phyloP scores from a whole-genome alignment of 2,329 filamentous ascomycete species.

The Xylariaceae sp. region DNA sequence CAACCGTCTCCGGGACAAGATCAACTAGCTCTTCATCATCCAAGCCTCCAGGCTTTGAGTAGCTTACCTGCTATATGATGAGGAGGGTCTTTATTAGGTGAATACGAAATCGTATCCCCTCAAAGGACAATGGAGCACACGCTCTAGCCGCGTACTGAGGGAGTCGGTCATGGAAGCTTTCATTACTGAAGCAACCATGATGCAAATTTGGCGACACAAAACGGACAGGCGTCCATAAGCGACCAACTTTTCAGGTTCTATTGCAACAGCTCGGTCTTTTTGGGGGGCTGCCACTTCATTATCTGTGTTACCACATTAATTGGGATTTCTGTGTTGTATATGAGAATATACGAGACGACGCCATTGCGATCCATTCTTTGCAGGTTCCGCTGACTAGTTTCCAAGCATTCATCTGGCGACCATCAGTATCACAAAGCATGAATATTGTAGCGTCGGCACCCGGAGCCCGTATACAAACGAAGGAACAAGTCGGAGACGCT shows the following conservation, averaged over 20 bases:
- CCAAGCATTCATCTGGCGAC: no score
- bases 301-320: conserved; percentile 44
- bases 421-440: no score
- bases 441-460: no score
- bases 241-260: conserved; percentile 62
- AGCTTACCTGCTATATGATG: conserved; percentile 39
- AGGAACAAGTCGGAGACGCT: no score
- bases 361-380: conserved; percentile 32
- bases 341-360: conserved; percentile 46
- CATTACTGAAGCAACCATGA: conserved; percentile 76
- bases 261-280: conserved; percentile 66
- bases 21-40: no score
- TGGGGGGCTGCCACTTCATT: conserved; percentile 58
- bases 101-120: conserved; percentile 60
- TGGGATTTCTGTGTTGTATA: conserved; percentile 44
- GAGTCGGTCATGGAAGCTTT: conserved; percentile 81
- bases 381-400: no score
- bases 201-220: conserved; percentile 34
- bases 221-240: neutral
- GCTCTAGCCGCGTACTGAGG: conserved; percentile 67
- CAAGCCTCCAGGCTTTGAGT: conserved; percentile 20
- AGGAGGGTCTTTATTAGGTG: conserved; percentile 39
- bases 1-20: neutral
- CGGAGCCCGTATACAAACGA: no score
- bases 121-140: conserved; percentile 55